A percentile compares a stretch with the other conserved stretches of the same genome.
Conservation (phyloP, 495 filamentous ascomycete species). For the Aspergillus biplanus region DNA sequence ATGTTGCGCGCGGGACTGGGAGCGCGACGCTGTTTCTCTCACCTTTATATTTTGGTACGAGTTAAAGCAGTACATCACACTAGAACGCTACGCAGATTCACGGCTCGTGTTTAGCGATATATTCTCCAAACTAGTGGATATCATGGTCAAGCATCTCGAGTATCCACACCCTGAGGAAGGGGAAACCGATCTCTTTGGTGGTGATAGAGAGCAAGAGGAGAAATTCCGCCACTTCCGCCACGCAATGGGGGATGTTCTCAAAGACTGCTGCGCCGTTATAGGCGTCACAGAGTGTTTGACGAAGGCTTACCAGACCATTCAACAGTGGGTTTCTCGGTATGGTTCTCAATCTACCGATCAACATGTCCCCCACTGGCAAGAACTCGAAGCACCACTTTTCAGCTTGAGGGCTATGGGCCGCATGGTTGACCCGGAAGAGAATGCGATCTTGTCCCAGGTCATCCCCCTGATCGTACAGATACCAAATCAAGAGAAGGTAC, state of each 20-base stretch:
- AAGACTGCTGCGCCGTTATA: slow-evolving; percentile 96
- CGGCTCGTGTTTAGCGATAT: slow-evolving; percentile 73
- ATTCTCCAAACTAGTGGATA: slow-evolving; percentile 85
- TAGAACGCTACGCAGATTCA: slow-evolving; percentile 86
- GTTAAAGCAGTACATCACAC: slow-evolving; percentile 90
- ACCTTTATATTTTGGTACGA: slow-evolving; percentile 99
- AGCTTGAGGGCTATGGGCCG: slow-evolving; percentile 95
- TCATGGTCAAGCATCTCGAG: slow-evolving; percentile 90
- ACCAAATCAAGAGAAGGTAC: slow-evolving; percentile 91
- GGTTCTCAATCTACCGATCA: slow-evolving; percentile 69
- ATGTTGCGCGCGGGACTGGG: slow-evolving; percentile 82
- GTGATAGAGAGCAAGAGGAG: slow-evolving; percentile 93
- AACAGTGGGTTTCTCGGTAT: slow-evolving; percentile 83
- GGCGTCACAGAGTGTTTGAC: slow-evolving; percentile 85
- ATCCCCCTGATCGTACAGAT: slow-evolving; percentile 93
- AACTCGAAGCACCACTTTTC: slow-evolving; percentile 93
- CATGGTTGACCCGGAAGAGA: slow-evolving; percentile 91
- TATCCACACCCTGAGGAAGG: slow-evolving; percentile 80
- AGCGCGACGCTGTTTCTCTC: slow-evolving; percentile 83
- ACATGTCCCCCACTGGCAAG: slow-evolving; percentile 94
- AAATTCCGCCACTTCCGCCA: slow-evolving; percentile 97
- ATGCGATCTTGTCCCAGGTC: slow-evolving; percentile 80
- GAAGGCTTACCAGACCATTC: slow-evolving; percentile 82
- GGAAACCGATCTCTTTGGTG: slow-evolving; percentile 87
- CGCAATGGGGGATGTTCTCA: slow-evolving; percentile 96